phyloP scores from a whole-genome alignment of 805 yeast species.

The Kodamaea lidongshanica region DNA sequence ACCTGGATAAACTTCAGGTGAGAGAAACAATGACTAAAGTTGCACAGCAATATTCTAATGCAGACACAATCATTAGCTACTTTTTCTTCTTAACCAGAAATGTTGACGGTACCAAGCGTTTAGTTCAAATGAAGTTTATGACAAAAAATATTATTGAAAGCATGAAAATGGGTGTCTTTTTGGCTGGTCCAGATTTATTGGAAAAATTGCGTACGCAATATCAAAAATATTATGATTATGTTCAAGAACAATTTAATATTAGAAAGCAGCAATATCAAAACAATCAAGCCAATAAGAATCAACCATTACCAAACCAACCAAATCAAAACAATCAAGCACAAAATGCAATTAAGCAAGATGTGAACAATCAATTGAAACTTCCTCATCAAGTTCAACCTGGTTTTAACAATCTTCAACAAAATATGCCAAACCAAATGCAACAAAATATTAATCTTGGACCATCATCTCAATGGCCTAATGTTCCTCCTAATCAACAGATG shows the following conservation, averaged over 20 bases:
- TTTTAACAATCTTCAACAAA: constrained; percentile 2
- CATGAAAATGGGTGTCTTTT: constrained; percentile 55
- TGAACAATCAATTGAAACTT: constrained; percentile 7
- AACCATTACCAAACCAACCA: constrained; percentile 9
- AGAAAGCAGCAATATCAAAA: constrained; percentile 32
- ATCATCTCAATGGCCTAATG: constrained; percentile 12
- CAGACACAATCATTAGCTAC: constrained; percentile 72
- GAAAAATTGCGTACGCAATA: constrained; percentile 68
- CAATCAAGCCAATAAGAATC: constrained; percentile 24
- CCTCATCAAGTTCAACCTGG: constrained; percentile 7
- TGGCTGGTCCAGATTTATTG: constrained; percentile 67
- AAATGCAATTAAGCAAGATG: constrained; percentile 2
- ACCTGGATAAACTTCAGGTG: constrained; percentile 58
- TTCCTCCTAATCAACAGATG: constrained; percentile 8
- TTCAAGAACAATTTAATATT: constrained; percentile 52
- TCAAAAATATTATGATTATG: constrained; percentile 67
- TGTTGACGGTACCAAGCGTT: constrained; percentile 65
- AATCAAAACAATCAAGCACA: constrained; percentile 4
- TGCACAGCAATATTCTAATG: constrained; percentile 57
- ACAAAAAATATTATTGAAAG: constrained; percentile 70
- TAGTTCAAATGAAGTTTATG: constrained; percentile 74
- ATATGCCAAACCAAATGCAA: constrained; percentile 4
- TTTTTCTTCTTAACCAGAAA: constrained; percentile 72
- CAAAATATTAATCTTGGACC: constrained; percentile 11
- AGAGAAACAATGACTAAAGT: constrained; percentile 47